Evolutionary conservation across 495 filamentous ascomycete genomes (phyloP), one percentile per base, ranked within the genome.

Genomic region (Choiromyces venosus): DNA sequence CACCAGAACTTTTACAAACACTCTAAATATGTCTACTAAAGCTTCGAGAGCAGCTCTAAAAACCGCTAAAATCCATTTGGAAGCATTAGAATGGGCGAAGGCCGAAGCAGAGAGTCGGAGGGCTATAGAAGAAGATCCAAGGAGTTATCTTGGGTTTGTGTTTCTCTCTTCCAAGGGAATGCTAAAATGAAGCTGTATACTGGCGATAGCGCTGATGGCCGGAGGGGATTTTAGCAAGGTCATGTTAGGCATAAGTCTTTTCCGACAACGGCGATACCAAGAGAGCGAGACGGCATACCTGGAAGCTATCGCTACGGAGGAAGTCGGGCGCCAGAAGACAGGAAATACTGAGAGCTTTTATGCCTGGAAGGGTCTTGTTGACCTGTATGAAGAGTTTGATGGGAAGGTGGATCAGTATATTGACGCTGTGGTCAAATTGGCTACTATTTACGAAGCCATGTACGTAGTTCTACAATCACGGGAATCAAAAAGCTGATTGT

Each of bases 311-410:
- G 72, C 76, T 8, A 81, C 87, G 44, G 86, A 87, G 75, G 82
- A 82, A 7, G 76, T 67, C 7, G 87, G 88, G 40, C 61, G 66
- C 0, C 83, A 82, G 25, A 83, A 87, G 42, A 91, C 91, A 71
- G 81, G 83, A 16, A 77, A 73, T 64, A 74, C 69, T 8, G 71
- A 74, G 46, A 66, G 25, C 68, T 83, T 86, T 56, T 88, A 92
- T 71, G 91, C 91, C 75, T 98, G 93, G 94, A 91, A 95, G 83
- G 95, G 95, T 8, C 84, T 98, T n/a, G 87, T 95, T 79, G 90
- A 88, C 74, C 79, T 97, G 16, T 97, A 94, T 79, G 92, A 96
- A 79, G 90, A 87, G 73, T 61, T 61, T 29, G 91, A 93, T 79
- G 85, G 85, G 37, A 92, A 90, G 72, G 83, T 97, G 18, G 88